These are phyloP conservation scores for Kodamaea hsintzibuensis DNA, from an alignment of 805 yeast genomes.

Conservation along the genomic window DNA sequence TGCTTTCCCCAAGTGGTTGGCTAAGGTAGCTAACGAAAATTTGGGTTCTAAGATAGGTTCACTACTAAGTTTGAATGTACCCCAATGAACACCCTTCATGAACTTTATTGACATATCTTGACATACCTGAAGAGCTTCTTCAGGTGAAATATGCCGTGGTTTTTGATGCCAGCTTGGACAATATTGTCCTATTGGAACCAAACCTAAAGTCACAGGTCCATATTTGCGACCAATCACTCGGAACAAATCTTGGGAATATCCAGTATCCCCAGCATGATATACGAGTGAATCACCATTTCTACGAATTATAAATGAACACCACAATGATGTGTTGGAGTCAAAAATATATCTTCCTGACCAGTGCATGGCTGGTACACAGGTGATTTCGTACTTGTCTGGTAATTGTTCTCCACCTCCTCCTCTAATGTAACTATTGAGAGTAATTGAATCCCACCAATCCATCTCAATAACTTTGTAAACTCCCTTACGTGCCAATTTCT, in stretches of 20 bases:
- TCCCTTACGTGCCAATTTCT: conserved; percentile 58
- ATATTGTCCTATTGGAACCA: conserved; percentile 93
- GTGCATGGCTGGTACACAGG: conserved; percentile 93
- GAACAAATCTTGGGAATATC: conserved; percentile 77
- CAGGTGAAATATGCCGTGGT: conserved; percentile 85
- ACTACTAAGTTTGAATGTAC: conserved; percentile 86
- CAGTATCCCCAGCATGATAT: conserved; percentile 95
- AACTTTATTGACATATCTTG: conserved; percentile 57
- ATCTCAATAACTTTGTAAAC: conserved; percentile 67
- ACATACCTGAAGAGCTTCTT: conserved; percentile 71
- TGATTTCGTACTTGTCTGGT: conserved; percentile 66
- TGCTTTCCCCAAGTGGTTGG: conserved; percentile 37
- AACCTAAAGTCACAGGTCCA: conserved; percentile 60
- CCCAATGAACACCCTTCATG: conserved; percentile 94
- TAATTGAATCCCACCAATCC: conserved; percentile 83
- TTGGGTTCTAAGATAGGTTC: conserved; percentile 89
- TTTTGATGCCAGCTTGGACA: conserved; percentile 93
- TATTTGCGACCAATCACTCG: conserved; percentile 59
- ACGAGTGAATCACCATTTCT: conserved; percentile 68
- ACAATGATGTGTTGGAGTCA: conserved; percentile 78
- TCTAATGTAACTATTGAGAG: conserved; percentile 40
- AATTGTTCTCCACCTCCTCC: conserved; percentile 18
- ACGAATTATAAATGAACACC: conserved; percentile 84
- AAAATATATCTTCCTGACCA: conserved; percentile 89
- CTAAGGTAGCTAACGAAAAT: conserved; percentile 50